phyloP scores from a whole-genome alignment of 1,284 basidiomycete species.

The Malassezia japonica region DNA sequence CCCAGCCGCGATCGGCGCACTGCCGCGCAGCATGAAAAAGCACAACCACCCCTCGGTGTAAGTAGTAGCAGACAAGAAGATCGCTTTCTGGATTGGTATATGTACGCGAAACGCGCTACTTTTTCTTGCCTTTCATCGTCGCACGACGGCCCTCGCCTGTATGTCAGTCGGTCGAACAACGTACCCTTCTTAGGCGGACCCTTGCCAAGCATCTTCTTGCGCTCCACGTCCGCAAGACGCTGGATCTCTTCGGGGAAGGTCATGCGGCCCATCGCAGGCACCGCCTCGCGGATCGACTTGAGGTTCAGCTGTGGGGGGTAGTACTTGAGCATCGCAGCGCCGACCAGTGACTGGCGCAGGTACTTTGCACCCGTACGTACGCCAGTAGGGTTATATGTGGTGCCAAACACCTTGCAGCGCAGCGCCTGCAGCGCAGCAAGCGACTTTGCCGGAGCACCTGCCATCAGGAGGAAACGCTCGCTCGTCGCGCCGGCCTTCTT shows the following conservation, averaged over 20 bases:
- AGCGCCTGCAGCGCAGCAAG: slow-evolving; percentile 28
- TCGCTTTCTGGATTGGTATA: neutral
- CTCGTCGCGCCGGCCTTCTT: too few relatives aligned
- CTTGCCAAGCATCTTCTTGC: slow-evolving; percentile 41
- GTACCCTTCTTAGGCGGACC: slow-evolving; percentile 47
- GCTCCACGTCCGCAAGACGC: slow-evolving; percentile 32
- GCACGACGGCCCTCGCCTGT: slow-evolving; percentile 44
- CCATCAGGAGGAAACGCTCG: too few relatives aligned
- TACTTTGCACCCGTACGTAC: slow-evolving; percentile 38
- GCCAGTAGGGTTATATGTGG: slow-evolving; percentile 28
- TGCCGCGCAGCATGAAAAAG: slow-evolving; percentile 41
- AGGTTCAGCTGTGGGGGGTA: slow-evolving; percentile 40
- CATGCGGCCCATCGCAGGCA: slow-evolving; percentile 19
- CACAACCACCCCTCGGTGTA: slow-evolving; percentile 7
- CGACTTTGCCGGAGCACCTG: slow-evolving; percentile 22
- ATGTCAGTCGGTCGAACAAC: slow-evolving; percentile 14
- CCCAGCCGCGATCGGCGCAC: slow-evolving; percentile 19
- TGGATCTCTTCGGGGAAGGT: slow-evolving; percentile 27
- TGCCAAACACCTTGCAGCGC: slow-evolving; percentile 31
- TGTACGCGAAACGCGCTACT: slow-evolving; percentile 13
- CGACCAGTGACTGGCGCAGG: slow-evolving; percentile 31
- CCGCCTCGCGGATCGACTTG: slow-evolving; percentile 18
- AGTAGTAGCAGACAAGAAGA: neutral
- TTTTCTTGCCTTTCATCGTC: slow-evolving; percentile 43
- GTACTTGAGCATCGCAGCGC: slow-evolving; percentile 40